Conservation (phyloP, 805 yeast species). For the Yarrowia porcina region DNA sequence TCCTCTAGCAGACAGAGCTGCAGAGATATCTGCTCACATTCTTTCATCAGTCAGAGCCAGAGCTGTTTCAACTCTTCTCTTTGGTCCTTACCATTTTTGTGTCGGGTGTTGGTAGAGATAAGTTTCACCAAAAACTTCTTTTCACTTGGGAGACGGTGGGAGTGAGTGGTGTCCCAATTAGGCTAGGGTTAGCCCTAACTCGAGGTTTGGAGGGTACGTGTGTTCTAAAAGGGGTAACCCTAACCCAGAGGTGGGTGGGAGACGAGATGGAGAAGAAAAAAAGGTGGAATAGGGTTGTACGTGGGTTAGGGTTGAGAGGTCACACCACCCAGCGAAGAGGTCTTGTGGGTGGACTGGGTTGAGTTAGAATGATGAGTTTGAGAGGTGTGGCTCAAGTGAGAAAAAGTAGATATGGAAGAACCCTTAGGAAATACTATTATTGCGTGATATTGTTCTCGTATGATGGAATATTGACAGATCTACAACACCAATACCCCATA, state of each 20-base stretch:
- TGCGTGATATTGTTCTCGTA: no score
- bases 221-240: neutral
- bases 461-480: no score
- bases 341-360: neutral
- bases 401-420: no score
- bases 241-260: neutral
- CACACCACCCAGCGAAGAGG: neutral
- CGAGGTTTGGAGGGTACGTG: neutral
- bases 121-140: slow-evolving; percentile 10
- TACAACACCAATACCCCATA: no score
- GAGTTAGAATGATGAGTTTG: no score
- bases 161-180: slow-evolving; percentile 23
- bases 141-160: neutral
- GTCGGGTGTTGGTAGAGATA: slow-evolving; percentile 20
- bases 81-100: slow-evolving; percentile 25
- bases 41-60: neutral
- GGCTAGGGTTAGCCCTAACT: slow-evolving; percentile 26
- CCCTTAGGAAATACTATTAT: no score
- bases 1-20: slow-evolving; percentile 26
- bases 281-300: no score
- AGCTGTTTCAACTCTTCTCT: slow-evolving; percentile 14
- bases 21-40: slow-evolving; percentile 15
- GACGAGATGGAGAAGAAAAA: neutral
- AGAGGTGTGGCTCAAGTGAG: no score
- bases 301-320: neutral